Conservation (phyloP, 1,284 basidiomycete genomes). For the Moniliella sp. region DNA sequence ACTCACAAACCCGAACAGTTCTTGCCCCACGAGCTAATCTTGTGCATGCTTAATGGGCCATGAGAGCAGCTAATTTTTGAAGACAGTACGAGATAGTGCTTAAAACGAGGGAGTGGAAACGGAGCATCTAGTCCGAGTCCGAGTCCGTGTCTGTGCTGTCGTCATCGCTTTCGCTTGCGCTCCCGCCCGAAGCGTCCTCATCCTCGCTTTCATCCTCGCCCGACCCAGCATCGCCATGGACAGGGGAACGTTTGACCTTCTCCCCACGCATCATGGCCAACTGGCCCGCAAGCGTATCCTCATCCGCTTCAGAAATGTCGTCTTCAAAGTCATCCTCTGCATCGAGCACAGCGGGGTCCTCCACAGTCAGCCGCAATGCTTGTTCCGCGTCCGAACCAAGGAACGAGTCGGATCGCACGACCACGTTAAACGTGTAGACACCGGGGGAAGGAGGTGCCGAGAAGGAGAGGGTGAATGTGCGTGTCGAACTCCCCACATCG, state of each 20-base stretch:
- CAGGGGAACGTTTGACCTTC: constrained; percentile 48
- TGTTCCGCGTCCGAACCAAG: constrained; percentile 49
- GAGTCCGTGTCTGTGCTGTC: too few relatives aligned
- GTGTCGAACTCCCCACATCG: constrained; percentile 43
- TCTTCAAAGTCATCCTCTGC: constrained; percentile 9
- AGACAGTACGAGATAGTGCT: too few relatives aligned
- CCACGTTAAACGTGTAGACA: constrained; percentile 68
- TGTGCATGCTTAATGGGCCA: too few relatives aligned
- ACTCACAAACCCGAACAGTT: too few relatives aligned
- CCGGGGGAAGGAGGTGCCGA: constrained; percentile 72
- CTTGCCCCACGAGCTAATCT: too few relatives aligned
- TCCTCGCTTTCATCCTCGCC: constrained; percentile 13
- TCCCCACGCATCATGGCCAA: constrained; percentile 93
- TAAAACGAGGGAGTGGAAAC: too few relatives aligned
- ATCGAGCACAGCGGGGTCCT: constrained; percentile 46
- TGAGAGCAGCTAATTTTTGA: too few relatives aligned
- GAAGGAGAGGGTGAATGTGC: constrained; percentile 74
- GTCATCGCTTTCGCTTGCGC: constrained; percentile 36
- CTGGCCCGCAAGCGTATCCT: constrained; percentile 57
- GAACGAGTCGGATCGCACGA: constrained; percentile 66
- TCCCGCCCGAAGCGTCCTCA: constrained; percentile 35
- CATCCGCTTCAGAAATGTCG: constrained; percentile 31
- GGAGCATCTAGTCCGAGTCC: too few relatives aligned
- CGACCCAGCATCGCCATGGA: constrained; percentile 36
- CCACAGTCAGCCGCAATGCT: constrained; percentile 38